phyloP scores from a whole-genome alignment of 306 rosid genomes.

The Canavalia ensiformis region DNA sequence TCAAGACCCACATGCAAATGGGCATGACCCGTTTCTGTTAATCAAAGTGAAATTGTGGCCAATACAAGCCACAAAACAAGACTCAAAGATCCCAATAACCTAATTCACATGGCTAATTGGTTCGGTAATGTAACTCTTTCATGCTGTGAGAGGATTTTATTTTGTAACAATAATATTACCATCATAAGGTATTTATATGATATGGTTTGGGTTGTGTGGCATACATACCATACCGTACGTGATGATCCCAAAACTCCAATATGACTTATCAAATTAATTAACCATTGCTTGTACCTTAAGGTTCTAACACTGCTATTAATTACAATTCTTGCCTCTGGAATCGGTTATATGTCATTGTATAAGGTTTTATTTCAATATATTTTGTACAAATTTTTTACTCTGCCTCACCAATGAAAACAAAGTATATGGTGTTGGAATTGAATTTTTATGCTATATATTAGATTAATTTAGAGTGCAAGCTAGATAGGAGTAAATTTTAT shows the following conservation, averaged over 20 bases:
- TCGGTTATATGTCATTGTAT: not conserved
- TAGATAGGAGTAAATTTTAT: too few species aligned
- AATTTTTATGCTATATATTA: too few species aligned
- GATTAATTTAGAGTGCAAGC: too few species aligned
- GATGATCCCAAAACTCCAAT: slow-evolving; percentile 25
- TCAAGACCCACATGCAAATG: slow-evolving; percentile 57
- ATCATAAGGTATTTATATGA: slow-evolving; percentile 3
- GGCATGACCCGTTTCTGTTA: slow-evolving; percentile 51
- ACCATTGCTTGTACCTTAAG: slow-evolving; percentile 29
- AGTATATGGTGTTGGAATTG: too few species aligned
- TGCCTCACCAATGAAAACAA: too few species aligned
- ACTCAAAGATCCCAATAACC: not conserved
- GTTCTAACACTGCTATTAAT: not conserved
- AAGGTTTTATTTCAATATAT: not conserved
- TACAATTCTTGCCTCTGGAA: not conserved
- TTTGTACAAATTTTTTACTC: not conserved
- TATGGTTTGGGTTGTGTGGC: not conserved
- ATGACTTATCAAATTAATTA: slow-evolving; percentile 3
- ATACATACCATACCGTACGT: too few species aligned
- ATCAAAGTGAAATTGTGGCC: slow-evolving; percentile 59
- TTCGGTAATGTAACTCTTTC: not conserved
- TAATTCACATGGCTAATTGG: slow-evolving; percentile 12
- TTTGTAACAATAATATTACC: not conserved
- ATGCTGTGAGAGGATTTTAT: not conserved
- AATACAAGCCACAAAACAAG: slow-evolving; percentile 44